phyloP scores from a whole-genome alignment of 2,329 filamentous ascomycete species.

The Nemania abortiva region DNA sequence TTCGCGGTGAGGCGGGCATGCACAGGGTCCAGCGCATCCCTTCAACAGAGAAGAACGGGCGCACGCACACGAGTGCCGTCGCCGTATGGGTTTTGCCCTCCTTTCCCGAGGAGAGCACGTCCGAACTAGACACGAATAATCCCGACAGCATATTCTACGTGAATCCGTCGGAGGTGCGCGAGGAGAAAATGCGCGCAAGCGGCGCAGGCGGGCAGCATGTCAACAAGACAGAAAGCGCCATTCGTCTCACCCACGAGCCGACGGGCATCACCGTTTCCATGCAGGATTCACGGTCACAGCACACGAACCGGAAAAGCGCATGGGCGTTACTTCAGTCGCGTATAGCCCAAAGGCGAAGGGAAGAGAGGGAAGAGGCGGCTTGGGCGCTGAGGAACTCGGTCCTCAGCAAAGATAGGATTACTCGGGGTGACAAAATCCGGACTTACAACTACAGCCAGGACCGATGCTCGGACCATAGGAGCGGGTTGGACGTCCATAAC shows the following conservation, averaged over 20 bases:
- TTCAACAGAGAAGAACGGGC: slow-evolving; percentile 88
- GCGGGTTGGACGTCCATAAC: slow-evolving; percentile 82
- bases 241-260: slow-evolving; percentile 90
- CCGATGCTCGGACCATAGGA: slow-evolving; percentile 89
- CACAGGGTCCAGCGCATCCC: slow-evolving; percentile 96
- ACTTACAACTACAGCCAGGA: slow-evolving; percentile 86
- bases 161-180: slow-evolving; percentile 81
- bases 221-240: slow-evolving; percentile 97
- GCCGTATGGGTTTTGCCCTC: slow-evolving; percentile 92
- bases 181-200: slow-evolving; percentile 90
- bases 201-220: slow-evolving; percentile 98
- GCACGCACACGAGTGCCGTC: slow-evolving; percentile 93
- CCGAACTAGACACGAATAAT: slow-evolving; percentile 76
- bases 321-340: slow-evolving; percentile 87
- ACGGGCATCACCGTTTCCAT: slow-evolving; percentile 89
- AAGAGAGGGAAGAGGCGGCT: slow-evolving; percentile 86
- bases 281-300: slow-evolving; percentile 92
- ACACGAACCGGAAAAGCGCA: slow-evolving; percentile 86
- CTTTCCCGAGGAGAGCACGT: slow-evolving; percentile 70
- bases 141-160: slow-evolving; percentile 94
- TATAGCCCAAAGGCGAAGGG: slow-evolving; percentile 81
- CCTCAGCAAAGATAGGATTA: slow-evolving; percentile 83
- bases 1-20: slow-evolving; percentile 91
- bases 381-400: slow-evolving; percentile 80
- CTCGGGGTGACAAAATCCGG: slow-evolving; percentile 90